Percentiles rank a stretch among this genome's conserved stretches.
phyloP scores from a whole-genome alignment of 352 stramenopile species.

The Globisporangium megalacanthum region DNA sequence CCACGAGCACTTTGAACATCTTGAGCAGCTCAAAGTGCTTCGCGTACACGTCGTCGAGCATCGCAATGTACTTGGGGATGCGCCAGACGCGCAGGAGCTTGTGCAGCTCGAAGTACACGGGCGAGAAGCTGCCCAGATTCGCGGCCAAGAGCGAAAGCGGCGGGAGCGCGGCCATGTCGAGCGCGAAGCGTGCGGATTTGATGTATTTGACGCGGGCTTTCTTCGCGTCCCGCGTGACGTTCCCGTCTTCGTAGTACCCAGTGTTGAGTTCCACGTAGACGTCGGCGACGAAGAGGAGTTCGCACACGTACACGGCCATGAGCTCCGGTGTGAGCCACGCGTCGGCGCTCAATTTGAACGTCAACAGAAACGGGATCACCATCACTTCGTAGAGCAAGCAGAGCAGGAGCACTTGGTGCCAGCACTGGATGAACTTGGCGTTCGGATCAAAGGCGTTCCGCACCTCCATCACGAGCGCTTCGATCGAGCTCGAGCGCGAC shows the following conservation, averaged over 20 bases:
- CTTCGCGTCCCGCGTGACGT: slow-evolving; percentile 33
- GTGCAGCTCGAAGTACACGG: slow-evolving; percentile 31
- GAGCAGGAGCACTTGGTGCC: slow-evolving; percentile 50
- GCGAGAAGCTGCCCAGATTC: not conserved
- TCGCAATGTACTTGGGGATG: slow-evolving; percentile 33
- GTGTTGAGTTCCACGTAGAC: slow-evolving; percentile 57
- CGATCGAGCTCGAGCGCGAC: slow-evolving; percentile 43
- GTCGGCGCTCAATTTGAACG: slow-evolving; percentile 20
- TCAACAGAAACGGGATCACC: slow-evolving; percentile 45
- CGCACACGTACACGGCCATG: slow-evolving; percentile 31
- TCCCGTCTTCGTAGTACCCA: slow-evolving; percentile 52
- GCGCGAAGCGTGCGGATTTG: slow-evolving; percentile 29
- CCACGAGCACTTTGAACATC: slow-evolving; percentile 36
- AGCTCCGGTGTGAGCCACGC: slow-evolving; percentile 24
- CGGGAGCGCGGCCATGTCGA: slow-evolving; percentile 37
- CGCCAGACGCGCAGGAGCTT: slow-evolving; percentile 47
- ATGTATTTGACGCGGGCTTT: slow-evolving; percentile 39
- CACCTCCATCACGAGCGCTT: slow-evolving; percentile 41
- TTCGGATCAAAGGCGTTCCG: slow-evolving; percentile 57
- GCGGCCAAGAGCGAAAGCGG: slow-evolving; percentile 33
- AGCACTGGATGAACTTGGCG: slow-evolving; percentile 39
- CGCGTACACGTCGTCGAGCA: slow-evolving; percentile 49
- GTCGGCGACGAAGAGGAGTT: slow-evolving; percentile 42
- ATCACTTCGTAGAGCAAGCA: slow-evolving; percentile 51
- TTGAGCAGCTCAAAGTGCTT: slow-evolving; percentile 49